Base-by-base conservation (phyloP, 202 grass and related monocot species). In the Setaria viridis region DNA sequence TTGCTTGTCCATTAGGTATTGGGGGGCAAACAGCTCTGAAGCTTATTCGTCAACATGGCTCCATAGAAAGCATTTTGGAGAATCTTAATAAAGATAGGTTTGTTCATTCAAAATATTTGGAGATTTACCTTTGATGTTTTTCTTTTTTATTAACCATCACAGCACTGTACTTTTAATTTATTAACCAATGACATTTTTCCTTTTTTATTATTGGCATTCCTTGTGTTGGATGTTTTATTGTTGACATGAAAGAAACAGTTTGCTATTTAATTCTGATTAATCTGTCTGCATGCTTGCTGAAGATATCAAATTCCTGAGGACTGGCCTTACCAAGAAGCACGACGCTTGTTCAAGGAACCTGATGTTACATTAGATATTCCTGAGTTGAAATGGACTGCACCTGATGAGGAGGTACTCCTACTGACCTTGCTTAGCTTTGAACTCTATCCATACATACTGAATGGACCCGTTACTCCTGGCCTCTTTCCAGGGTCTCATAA, bases 291-390 rank as follows among this genome's bases (percentile, higher is more conserved):
- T 80, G 13, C 42, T 19, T 88, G 75, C 49, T 78, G 78, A 84
- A 99, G 97, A 74, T 99, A 96, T 84, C 91, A 99, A 71, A 94
- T 99, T 80, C 93, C 97, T 20, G 92, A 96, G 71, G 86, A 94
- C 39, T 99, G 97, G 97, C 93, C 97, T 60, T 99, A 96, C 89
- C 63, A 88, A 88, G 97, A 99, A 88, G 90, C 93, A 85, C 89
- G 97, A 32, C 85, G 59, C n/a, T 78, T 99, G 79, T 99, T 99
- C 85, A 99, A 99, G 89, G 92, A 96, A 83, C 93, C 97, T 15
- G 62, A 83, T 84, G 93, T 96, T 39, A 91, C 90, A 48, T 19
- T 94, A 45, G 97, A 99, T 87, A 66, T 96, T 86, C 88, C 97
- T n/a, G 92, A 99, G 41, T 69, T 94, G 33, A 99, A 99, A 80